Evolutionary conservation across 2,329 filamentous ascomycete genomes (phyloP), one percentile per base, ranked within the genome.

Genomic region (Diaporthe caulivora): DNA sequence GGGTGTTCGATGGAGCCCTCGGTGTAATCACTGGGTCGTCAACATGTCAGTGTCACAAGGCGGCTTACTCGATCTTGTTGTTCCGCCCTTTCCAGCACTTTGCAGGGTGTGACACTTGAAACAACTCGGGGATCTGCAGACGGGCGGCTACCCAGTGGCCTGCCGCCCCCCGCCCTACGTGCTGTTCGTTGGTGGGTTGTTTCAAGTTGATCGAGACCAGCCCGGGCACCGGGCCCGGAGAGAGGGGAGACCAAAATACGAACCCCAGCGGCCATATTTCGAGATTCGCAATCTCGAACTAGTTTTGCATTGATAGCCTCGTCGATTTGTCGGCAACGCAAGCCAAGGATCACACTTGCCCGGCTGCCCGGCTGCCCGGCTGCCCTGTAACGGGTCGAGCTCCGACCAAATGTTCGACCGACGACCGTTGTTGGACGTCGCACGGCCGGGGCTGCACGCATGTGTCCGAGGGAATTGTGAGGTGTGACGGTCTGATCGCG

Each of bases 111-210:
- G 55, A 24, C 57, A 53, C 49, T 62, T 62, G 69, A 71, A 71
- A 71, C 69, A 51, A 51, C 8, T 62, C 55, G 69, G 55, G 49
- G 69, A 71, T 71, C 69, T 71, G 69, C 69, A 71, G 55, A 29
- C 40, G 69, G 69, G 69, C 69, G 58, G 31, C 68, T 51, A 62
- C 31, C 55, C 55, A 62, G 44, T 53, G 68, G 24, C 21, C 55
- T 42, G 44, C 55, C 26, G 24, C 21, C 55, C 47, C 54, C 26
- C 68, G 26, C 49, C 55, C 40, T 58, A 21, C 26, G 42, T 51
- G 31, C 24, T 53, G 42, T 62, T 51, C 54, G 69, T 53, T 62
- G 55, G 47, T 71, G 31, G 55, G 69, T 53, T 71, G 69, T 71
- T 71, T 71, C 55, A 62, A 62, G 55, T 71, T 53, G 44, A 53